Conservation (phyloP, 176 grass and related monocot species). For the bread wheat (Triticum aestivum) region DNA sequence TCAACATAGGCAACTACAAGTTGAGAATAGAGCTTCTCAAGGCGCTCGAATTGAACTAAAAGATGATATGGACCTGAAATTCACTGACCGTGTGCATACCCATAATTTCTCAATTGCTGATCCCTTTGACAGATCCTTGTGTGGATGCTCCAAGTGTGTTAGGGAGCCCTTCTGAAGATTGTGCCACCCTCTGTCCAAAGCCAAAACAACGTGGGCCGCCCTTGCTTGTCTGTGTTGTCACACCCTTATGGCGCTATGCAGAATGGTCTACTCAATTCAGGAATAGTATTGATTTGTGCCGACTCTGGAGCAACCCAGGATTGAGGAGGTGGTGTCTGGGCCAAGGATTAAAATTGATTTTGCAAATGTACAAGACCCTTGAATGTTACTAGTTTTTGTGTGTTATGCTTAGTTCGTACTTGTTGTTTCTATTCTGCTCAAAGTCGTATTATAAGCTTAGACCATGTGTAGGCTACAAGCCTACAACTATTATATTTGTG, state of each 20-base stretch:
- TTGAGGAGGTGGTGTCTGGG: too few relatives aligned
- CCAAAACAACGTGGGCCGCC: background rate
- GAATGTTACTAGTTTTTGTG: background rate
- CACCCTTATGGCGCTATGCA: background rate
- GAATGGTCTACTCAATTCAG: background rate
- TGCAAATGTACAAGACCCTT: background rate
- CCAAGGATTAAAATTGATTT: background rate
- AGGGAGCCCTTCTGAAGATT: background rate
- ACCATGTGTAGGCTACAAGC: too few relatives aligned
- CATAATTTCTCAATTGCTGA: background rate
- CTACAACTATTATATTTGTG: too few relatives aligned
- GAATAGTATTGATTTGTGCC: background rate
- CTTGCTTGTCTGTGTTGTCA: background rate
- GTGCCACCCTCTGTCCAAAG: background rate
- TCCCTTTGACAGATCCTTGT: background rate
- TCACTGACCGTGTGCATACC: background rate
- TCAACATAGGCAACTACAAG: background rate
- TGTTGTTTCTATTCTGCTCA: too few relatives aligned
- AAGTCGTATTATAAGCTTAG: too few relatives aligned
- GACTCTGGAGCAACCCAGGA: background rate
- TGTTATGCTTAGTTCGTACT: too few relatives aligned
- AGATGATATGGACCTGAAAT: background rate
- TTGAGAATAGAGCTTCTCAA: background rate
- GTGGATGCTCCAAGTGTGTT: background rate
- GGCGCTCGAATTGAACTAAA: background rate